phyloP scores from a whole-genome alignment of 148 eudicot species.

The Camellia lanceoleosa region DNA sequence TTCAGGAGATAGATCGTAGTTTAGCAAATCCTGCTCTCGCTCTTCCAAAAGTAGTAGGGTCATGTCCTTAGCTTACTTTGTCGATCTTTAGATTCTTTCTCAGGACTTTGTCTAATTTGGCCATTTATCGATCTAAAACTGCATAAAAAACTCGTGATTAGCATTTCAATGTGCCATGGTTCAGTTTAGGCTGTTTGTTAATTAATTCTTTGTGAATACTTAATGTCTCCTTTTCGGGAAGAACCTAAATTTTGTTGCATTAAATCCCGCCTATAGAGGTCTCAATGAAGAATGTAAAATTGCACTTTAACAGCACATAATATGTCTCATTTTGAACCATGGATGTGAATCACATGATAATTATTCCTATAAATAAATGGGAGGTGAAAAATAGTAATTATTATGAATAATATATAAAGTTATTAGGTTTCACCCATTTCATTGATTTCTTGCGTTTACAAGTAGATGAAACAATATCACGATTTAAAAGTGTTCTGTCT shows the following conservation, averaged over 20 bases:
- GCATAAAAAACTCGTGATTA: too few relatives aligned
- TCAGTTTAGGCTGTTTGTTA: background rate
- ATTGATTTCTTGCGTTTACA: background rate
- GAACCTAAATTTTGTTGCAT: background rate
- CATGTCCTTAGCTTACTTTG: background rate
- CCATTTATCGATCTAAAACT: too few relatives aligned
- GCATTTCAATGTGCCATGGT: background rate
- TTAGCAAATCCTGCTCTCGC: background rate
- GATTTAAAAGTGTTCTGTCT: background rate
- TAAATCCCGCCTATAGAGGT: background rate
- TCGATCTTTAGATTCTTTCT: background rate
- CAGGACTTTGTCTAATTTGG: background rate
- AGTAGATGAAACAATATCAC: background rate
- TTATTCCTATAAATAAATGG: background rate
- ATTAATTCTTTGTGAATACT: background rate
- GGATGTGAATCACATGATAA: background rate
- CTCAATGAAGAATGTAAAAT: background rate
- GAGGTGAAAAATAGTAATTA: background rate
- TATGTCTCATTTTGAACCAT: background rate
- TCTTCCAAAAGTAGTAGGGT: background rate
- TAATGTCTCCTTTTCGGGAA: background rate
- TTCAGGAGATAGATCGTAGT: conserved; percentile 1
- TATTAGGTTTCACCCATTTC: background rate
- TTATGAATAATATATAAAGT: background rate
- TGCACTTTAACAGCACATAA: background rate